A percentile compares a stretch with the other conserved stretches of the same genome.
Evolutionary conservation across 2,329 filamentous ascomycete genomes (phyloP).

Genomic region (Ophiostoma australiae): DNA sequence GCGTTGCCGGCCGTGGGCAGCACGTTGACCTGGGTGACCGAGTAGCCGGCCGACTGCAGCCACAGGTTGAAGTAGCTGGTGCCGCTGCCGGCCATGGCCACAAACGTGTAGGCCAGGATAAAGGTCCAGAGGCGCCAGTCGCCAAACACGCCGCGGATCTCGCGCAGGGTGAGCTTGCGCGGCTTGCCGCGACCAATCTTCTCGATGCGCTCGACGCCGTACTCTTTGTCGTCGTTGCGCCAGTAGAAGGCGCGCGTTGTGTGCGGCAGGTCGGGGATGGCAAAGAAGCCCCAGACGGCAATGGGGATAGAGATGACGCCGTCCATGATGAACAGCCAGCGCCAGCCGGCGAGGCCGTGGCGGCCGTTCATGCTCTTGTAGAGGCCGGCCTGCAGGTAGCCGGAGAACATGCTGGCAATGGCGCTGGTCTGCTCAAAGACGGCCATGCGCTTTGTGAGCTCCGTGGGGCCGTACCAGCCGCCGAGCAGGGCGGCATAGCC

Average conservation of each 20-base stretch:
- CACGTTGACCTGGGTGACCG: constrained; percentile 45
- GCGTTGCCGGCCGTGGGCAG: constrained; percentile 46
- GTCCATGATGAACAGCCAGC: constrained; percentile 42
- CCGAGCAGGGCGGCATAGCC: constrained; percentile 22
- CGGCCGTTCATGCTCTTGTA: constrained; percentile 42
- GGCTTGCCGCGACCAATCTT: constrained; percentile 27
- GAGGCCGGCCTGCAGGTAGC: constrained; percentile 55
- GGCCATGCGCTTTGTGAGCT: constrained; percentile 56
- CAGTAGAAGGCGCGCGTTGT: constrained; percentile 25
- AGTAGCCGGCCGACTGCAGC: constrained; percentile 46
- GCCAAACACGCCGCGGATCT: constrained; percentile 63
- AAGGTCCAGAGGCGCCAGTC: constrained; percentile 91
- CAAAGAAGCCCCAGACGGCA: constrained; percentile 29
- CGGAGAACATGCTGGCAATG: constrained; percentile 57
- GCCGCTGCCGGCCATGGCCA: constrained; percentile 22
- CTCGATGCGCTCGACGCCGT: constrained; percentile 29
- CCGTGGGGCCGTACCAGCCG: constrained; percentile 53
- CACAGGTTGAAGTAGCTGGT: constrained; percentile 48
- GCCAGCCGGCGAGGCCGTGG: constrained; percentile 36
- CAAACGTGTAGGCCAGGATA: constrained; percentile 42
- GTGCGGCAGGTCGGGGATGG: constrained; percentile 28
- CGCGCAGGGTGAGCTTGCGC: constrained; percentile 47
- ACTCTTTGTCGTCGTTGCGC: constrained; percentile 25
- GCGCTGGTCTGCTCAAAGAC: constrained; percentile 57
- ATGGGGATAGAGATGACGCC: constrained; percentile 31